These are phyloP conservation scores for Dioscorea alata DNA, from an alignment of 106 monocot genomes.

Conservation along the genomic window DNA sequence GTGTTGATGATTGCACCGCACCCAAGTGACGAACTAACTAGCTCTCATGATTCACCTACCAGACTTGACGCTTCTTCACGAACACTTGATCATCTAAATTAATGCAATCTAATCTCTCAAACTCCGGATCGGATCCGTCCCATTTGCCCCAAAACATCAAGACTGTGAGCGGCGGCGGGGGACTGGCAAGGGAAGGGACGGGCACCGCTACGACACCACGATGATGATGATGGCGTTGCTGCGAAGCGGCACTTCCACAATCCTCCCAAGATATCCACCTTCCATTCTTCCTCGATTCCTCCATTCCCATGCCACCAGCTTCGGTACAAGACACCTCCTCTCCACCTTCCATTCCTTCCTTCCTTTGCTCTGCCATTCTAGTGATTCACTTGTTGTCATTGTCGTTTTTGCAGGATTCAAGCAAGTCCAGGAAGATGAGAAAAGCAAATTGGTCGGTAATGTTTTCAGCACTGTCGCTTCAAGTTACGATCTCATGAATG, in stretches of 20 bases:
- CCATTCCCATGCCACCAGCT: constrained; percentile 80
- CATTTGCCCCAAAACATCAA: background rate
- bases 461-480: constrained; percentile 93
- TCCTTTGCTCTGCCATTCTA: background rate
- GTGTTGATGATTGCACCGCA: no score
- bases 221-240: constrained; percentile 8
- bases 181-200: background rate
- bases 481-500: constrained; percentile 96
- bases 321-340: constrained; percentile 44
- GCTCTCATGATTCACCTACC: no score
- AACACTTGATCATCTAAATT: background rate
- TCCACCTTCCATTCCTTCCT: background rate
- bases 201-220: background rate
- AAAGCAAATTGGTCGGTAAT: constrained; percentile 86
- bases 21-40: no score
- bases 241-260: background rate
- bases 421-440: constrained; percentile 83
- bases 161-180: background rate
- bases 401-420: constrained; percentile 54
- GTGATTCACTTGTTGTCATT: background rate
- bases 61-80: background rate
- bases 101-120: background rate
- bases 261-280: background rate
- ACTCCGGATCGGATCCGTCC: background rate
- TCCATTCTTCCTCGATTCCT: constrained; percentile 17